Conservation (phyloP, 2,329 filamentous ascomycete genomes). For the Westerdykella aurantiaca region DNA sequence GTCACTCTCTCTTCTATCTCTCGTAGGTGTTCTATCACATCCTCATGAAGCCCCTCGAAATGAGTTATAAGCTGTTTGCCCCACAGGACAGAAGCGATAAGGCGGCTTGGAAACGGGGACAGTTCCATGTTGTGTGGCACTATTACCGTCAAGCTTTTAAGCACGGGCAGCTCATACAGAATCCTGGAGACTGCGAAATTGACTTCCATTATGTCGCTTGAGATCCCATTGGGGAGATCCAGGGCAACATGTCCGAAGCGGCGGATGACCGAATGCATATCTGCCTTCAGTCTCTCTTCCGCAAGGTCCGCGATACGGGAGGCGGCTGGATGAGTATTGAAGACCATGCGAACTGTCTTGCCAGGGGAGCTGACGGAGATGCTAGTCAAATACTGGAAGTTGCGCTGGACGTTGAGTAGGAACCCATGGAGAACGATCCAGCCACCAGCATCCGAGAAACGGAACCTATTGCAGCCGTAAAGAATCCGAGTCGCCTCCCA, state of each 20-base stretch:
- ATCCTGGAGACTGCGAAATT: neutral
- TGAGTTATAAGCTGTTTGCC: too few relatives aligned
- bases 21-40: neutral
- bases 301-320: neutral
- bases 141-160: conserved; percentile 1
- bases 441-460: conserved; percentile 5
- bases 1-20: neutral
- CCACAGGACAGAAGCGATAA: too few relatives aligned
- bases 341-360: neutral
- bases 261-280: neutral
- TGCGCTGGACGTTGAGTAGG: conserved; percentile 2
- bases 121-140: conserved; percentile 1
- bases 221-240: too few relatives aligned
- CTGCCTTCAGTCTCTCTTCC: neutral
- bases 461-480: conserved; percentile 10
- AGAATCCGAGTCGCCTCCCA: conserved; percentile 4
- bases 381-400: conserved; percentile 6
- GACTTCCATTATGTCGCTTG: neutral
- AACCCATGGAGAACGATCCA: conserved; percentile 4
- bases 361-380: conserved; percentile 3
- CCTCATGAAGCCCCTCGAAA: too few relatives aligned
- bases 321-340: neutral
- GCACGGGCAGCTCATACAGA: neutral
- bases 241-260: too few relatives aligned
- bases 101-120: neutral